Percentiles rank a stretch among this genome's conserved stretches.
These are phyloP conservation scores for Medicago arabica DNA, from an alignment of 306 rosid genomes.

Conservation along the genomic window DNA sequence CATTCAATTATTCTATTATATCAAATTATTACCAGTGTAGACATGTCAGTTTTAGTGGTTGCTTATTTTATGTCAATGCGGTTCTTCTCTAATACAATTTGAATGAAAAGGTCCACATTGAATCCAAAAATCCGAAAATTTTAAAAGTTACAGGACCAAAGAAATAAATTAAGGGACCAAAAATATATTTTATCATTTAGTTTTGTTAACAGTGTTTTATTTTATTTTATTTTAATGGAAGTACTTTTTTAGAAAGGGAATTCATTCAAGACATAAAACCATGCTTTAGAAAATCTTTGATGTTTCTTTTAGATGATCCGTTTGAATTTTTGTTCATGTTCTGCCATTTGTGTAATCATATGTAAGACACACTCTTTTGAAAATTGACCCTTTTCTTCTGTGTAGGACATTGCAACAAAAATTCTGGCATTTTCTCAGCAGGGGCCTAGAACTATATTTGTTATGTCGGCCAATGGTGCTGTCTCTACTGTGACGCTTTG, in stretches of 20 bases:
- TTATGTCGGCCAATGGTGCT: conserved; percentile 90
- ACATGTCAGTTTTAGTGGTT: too few species aligned
- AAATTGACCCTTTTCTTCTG: conserved; percentile 17
- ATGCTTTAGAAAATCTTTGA: conserved; percentile 5
- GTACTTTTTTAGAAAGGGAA: neutral
- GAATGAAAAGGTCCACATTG: too few species aligned
- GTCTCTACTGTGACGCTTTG: conserved; percentile 93
- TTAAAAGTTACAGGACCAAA: too few species aligned
- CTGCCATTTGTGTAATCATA: neutral
- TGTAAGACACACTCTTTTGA: conserved; percentile 4
- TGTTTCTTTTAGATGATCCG: conserved; percentile 13
- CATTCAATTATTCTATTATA: too few species aligned
- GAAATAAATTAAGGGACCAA: too few species aligned
- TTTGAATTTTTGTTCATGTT: neutral
- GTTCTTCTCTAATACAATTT: too few species aligned
- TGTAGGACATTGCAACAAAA: conserved; percentile 86
- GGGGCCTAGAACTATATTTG: conserved; percentile 80
- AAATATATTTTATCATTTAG: too few species aligned
- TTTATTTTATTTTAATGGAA: conserved; percentile 11
- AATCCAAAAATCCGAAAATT: too few species aligned
- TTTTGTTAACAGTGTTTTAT: conserved; percentile 1
- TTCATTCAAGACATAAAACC: neutral
- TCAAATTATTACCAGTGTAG: too few species aligned
- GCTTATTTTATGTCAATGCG: too few species aligned
- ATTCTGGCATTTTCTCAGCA: conserved; percentile 93